Conservation (phyloP, 2,329 filamentous ascomycete species). For the Fusarium falciforme region DNA sequence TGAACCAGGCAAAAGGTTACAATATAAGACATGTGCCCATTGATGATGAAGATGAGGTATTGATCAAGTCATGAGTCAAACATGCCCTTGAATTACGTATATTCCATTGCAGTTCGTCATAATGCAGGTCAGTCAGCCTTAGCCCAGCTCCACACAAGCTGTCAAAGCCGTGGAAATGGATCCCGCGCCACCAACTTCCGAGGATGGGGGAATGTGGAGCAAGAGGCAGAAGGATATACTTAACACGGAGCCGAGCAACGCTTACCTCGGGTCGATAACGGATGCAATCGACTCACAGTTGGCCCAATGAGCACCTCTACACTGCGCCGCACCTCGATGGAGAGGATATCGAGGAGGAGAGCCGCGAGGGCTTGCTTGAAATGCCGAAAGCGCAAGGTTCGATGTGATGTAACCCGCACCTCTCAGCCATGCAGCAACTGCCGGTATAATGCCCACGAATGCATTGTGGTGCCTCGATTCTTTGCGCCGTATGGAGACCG, state of each 20-base stretch:
- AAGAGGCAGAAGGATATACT: not conserved
- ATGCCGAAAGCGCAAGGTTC: conserved; percentile 2
- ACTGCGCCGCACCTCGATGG: not conserved
- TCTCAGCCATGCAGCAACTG: conserved; percentile 7
- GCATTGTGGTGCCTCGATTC: not conserved
- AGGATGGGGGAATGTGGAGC: not conserved
- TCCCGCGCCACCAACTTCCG: not conserved
- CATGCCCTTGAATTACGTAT: not conserved
- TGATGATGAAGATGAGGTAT: too few relatives aligned
- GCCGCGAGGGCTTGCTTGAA: not conserved
- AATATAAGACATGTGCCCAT: not conserved
- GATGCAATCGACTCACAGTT: not conserved
- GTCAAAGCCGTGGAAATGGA: not conserved
- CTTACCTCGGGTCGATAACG: not conserved
- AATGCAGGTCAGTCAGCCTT: too few relatives aligned
- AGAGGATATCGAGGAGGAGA: not conserved
- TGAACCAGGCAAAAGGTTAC: not conserved
- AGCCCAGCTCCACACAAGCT: not conserved
- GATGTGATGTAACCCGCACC: conserved; percentile 2
- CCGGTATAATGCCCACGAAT: not conserved
- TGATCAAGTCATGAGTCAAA: not conserved
- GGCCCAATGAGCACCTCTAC: not conserved
- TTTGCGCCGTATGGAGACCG: not conserved
- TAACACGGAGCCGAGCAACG: not conserved
- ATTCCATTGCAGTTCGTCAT: not conserved